Evolutionary conservation across 257 asterid species (phyloP).

Genomic region (Solanum etuberosum): DNA sequence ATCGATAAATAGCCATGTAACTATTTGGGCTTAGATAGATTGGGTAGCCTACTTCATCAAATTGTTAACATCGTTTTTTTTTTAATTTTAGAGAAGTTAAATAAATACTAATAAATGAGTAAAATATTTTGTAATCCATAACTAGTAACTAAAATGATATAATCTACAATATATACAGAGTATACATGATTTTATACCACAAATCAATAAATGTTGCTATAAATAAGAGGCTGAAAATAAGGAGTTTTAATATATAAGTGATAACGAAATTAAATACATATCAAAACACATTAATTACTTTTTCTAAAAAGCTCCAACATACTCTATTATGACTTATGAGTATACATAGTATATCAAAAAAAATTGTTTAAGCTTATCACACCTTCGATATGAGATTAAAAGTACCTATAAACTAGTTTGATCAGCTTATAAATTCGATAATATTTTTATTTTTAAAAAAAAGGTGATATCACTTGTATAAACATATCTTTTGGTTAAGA

Average conservation of each 20-base stretch:
- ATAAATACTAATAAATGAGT: not conserved
- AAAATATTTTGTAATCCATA: not conserved
- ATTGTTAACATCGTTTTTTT: not conserved
- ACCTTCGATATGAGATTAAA: no score
- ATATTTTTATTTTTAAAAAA: no score
- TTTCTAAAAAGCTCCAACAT: no score
- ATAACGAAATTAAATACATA: no score
- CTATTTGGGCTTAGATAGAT: not conserved
- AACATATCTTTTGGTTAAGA: not conserved
- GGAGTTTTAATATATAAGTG: not conserved
- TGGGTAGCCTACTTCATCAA: not conserved
- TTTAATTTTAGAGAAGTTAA: not conserved
- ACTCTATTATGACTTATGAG: no score
- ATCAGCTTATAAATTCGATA: no score
- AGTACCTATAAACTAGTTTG: not conserved
- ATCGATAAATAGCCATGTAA: not conserved
- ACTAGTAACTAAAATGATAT: not conserved
- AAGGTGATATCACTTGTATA: not conserved
- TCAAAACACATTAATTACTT: no score
- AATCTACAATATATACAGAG: not conserved
- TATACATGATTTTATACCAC: not conserved
- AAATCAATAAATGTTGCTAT: not conserved
- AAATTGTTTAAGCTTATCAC: no score
- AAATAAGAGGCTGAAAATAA: not conserved
- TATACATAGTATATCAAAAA: no score